A percentile compares a stretch with the other conserved stretches of the same genome.
Evolutionary conservation across 2,329 filamentous ascomycete species (phyloP).

Genomic region (Thermomyces lanuginosus): DNA sequence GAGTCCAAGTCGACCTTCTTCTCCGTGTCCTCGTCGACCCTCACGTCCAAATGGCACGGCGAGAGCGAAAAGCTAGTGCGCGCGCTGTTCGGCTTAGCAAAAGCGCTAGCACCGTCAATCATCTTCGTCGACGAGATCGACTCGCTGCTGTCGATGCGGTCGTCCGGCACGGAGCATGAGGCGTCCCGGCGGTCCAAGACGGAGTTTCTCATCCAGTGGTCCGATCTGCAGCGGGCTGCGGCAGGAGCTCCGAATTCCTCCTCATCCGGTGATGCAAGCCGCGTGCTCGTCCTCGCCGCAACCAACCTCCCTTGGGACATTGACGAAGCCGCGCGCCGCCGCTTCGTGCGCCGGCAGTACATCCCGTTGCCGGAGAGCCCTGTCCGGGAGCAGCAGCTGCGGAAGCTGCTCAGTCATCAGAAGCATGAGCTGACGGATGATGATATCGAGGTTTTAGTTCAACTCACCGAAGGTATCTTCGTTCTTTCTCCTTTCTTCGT

Average conservation of each 20-base stretch:
- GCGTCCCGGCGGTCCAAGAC: conserved; percentile 90
- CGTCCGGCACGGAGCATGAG: conserved; percentile 68
- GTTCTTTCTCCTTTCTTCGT: not conserved
- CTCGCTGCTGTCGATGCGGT: conserved; percentile 70
- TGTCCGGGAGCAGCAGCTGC: conserved; percentile 64
- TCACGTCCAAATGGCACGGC: conserved; percentile 91
- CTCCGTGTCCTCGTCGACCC: conserved; percentile 81
- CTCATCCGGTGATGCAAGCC: conserved; percentile 74
- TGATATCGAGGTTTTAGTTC: conserved; percentile 61
- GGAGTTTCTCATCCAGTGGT: conserved; percentile 96
- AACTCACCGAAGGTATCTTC: conserved; percentile 60
- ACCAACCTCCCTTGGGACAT: conserved; percentile 97
- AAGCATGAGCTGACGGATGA: conserved; percentile 59
- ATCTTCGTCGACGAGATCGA: conserved; percentile 99
- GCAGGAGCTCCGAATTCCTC: too few relatives aligned
- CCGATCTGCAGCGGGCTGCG: conserved; percentile 77
- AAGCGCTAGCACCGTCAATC: conserved; percentile 76
- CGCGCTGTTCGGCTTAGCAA: conserved; percentile 79
- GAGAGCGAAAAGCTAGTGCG: conserved; percentile 94
- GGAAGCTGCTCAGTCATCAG: conserved; percentile 67
- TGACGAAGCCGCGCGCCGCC: conserved; percentile 77
- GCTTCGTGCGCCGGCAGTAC: conserved; percentile 88
- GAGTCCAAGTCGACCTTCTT: conserved; percentile 94
- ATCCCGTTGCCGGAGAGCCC: conserved; percentile 80
- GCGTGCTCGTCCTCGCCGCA: conserved; percentile 83